Evolutionary conservation across 352 stramenopile species (phyloP).

Genomic region (Pythium rishiriense): DNA sequence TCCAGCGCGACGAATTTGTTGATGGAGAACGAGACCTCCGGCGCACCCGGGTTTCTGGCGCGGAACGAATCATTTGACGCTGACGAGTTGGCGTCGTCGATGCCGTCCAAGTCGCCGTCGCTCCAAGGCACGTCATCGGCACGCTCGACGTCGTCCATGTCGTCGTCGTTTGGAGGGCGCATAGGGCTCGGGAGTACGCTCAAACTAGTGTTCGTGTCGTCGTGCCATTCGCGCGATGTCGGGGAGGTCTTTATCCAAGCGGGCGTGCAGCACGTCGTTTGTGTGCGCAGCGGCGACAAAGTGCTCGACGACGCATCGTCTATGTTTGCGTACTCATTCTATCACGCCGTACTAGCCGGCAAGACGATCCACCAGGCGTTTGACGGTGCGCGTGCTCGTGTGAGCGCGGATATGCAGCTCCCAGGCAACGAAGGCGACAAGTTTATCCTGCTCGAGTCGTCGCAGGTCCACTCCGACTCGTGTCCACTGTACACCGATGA

Average conservation of each 20-base stretch:
- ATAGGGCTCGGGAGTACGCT: slow-evolving; percentile 42
- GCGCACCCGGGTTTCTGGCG: background rate
- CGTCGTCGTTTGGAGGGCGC: slow-evolving; percentile 26
- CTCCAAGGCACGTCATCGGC: slow-evolving; percentile 7
- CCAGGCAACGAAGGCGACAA: slow-evolving; percentile 67
- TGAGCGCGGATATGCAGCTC: slow-evolving; percentile 69
- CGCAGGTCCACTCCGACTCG: slow-evolving; percentile 50
- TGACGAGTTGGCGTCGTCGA: slow-evolving; percentile 8
- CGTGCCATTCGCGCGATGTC: slow-evolving; percentile 76
- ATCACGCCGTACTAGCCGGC: slow-evolving; percentile 66
- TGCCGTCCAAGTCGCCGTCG: slow-evolving; percentile 3
- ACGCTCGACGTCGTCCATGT: slow-evolving; percentile 33
- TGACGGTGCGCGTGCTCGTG: slow-evolving; percentile 67
- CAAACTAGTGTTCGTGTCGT: slow-evolving; percentile 84
- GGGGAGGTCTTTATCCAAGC: slow-evolving; percentile 80
- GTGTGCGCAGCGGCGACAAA: slow-evolving; percentile 64
- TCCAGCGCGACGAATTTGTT: background rate
- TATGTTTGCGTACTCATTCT: slow-evolving; percentile 81
- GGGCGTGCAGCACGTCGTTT: slow-evolving; percentile 76
- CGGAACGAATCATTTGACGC: slow-evolving; percentile 19
- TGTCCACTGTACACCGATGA: slow-evolving; percentile 43
- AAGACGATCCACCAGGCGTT: slow-evolving; percentile 80
- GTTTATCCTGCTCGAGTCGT: slow-evolving; percentile 76
- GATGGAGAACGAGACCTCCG: background rate
- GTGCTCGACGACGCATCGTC: slow-evolving; percentile 73